phyloP scores from a whole-genome alignment of 2,329 filamentous ascomycete genomes.

The Cadophora sp. region DNA sequence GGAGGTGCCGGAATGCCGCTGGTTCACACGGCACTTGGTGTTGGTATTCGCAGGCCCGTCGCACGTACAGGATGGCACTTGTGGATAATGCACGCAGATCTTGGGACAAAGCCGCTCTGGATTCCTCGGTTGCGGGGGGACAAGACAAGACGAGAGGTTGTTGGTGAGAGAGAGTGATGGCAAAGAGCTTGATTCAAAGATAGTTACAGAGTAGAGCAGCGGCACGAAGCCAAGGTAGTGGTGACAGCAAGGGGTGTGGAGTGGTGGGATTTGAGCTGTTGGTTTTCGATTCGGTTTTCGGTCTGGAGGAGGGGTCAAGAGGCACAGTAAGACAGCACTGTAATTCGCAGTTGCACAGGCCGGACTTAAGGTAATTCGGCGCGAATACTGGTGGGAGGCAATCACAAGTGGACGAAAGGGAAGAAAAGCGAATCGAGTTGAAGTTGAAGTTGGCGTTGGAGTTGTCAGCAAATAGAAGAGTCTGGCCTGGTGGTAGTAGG shows the following conservation, averaged over 20 bases:
- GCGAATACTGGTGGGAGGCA: neutral
- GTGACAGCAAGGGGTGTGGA: no score
- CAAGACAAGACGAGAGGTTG: neutral
- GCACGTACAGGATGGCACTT: neutral
- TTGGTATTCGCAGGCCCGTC: neutral
- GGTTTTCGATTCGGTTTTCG: neutral
- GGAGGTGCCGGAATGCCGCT: conserved; percentile 24
- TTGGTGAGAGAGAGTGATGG: no score
- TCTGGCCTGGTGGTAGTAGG: conserved; percentile 17
- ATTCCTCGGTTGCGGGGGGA: neutral
- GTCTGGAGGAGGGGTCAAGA: conserved; percentile 6
- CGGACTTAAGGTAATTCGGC: conserved; percentile 12
- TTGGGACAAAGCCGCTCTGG: conserved; percentile 4
- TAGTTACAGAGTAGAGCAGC: neutral
- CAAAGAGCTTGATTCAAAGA: neutral
- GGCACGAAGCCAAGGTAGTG: neutral
- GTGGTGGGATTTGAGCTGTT: neutral
- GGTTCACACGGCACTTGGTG: conserved; percentile 5
- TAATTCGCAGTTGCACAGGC: neutral
- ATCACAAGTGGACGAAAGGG: neutral
- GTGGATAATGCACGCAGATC: conserved; percentile 4
- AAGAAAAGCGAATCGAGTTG: neutral
- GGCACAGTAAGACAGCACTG: neutral
- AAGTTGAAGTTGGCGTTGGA: no score
- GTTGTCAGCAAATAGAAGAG: conserved; percentile 23